Base-by-base conservation (phyloP, 169 alveolate genomes). In the Plasmodium berghei region DNA sequence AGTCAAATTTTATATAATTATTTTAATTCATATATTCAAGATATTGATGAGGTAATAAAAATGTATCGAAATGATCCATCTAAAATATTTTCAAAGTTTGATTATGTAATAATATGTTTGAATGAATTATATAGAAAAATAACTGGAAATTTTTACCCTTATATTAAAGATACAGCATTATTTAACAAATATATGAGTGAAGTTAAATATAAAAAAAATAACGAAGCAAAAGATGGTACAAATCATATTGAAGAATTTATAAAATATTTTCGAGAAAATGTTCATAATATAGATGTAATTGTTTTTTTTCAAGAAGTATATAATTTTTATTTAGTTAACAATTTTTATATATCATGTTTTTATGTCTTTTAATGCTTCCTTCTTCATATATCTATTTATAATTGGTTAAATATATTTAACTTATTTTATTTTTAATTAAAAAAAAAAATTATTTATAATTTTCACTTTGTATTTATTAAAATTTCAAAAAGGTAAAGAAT, bases 111-210 rank as follows among this genome's bases (percentile, higher is more conserved):
- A 49, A 52, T 48, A 22, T 75, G 88, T 40, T 62, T 75, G 14
- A 49, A 52, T 14, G 67, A 75, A 26, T 75, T 75, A 62, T 75
- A 75, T 28, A n/a, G 49, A 64, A 63, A 64, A 48, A 28, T 75
- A 22, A 75, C 63, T 18, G 14, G 58, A 18, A 46, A 73, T 34
- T 75, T 75, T 42, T 12, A 75, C 28, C 63, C 16, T 6, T 62
- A 75, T 75, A 56, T 75, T n/a, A 20, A 49, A 62, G 61, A 46
- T 5, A 75, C 88, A 12, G 42, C 54, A 56, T 28, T 61, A 24
- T 75, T 34, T 40, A 63, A 0, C 24, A 10, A 62, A 9, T 75
- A 48, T 63, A 63, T 75, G 54, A 18, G 0, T 18, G n/a, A 12
- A 5, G 20, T 34, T 67, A 26, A 16, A 26, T 20, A 63, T 9